Conservation (phyloP, 768 basidiomycete genomes). For the Pholiota conissans region DNA sequence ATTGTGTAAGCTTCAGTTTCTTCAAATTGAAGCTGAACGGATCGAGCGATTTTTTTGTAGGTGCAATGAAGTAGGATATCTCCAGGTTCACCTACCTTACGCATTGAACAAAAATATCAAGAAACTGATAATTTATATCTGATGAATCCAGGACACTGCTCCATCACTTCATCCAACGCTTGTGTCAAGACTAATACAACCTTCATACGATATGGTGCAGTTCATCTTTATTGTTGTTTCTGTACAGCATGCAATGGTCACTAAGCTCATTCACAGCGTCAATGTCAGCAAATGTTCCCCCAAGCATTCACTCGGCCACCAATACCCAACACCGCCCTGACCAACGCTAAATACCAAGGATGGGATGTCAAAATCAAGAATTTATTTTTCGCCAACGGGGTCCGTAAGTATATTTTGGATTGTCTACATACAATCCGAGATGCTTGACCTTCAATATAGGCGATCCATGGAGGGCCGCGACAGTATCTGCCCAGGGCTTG, state of each 20-base stretch:
- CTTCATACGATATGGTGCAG: slow-evolving; percentile 53
- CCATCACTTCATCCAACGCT: slow-evolving; percentile 36
- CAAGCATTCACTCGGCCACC: slow-evolving; percentile 49
- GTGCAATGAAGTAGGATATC: slow-evolving; percentile 67
- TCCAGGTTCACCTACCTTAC: slow-evolving; percentile 31
- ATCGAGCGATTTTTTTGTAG: slow-evolving; percentile 26
- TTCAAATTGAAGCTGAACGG: neutral
- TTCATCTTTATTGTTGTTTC: neutral
- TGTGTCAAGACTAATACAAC: slow-evolving; percentile 53
- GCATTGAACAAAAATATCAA: neutral
- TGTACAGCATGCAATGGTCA: no score
- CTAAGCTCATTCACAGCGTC: slow-evolving; percentile 42
- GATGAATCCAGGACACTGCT: slow-evolving; percentile 41
- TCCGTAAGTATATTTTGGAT: slow-evolving; percentile 40
- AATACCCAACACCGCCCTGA: slow-evolving; percentile 36
- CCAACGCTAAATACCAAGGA: slow-evolving; percentile 52
- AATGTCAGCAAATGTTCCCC: slow-evolving; percentile 68
- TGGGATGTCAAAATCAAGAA: slow-evolving; percentile 58
- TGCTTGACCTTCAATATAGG: slow-evolving; percentile 33
- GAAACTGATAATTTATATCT: no score
- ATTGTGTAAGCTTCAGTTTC: slow-evolving; percentile 43
- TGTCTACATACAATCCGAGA: neutral
- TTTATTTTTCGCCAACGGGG: slow-evolving; percentile 68
- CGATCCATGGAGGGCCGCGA: slow-evolving; percentile 71
- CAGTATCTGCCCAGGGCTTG: slow-evolving; percentile 55